phyloP scores from a whole-genome alignment of 345 rosid genomes.

The Aethionema arabicum region DNA sequence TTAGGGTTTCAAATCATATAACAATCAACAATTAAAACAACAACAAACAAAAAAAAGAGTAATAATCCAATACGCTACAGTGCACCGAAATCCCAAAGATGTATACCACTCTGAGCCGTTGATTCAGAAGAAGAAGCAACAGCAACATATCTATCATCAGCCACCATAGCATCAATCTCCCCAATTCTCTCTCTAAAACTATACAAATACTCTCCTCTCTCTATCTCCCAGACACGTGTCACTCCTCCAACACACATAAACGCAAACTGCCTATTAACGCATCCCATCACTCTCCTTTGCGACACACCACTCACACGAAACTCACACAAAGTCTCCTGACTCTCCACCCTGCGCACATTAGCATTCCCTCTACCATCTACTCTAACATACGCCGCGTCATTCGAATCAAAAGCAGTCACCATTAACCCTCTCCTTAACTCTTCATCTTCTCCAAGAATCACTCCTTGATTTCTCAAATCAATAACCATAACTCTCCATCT shows the following conservation, averaged over 20 bases:
- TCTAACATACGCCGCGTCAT: constrained; percentile 47
- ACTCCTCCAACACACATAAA: constrained; percentile 70
- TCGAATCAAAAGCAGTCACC: constrained; percentile 53
- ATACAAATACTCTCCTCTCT: constrained; percentile 45
- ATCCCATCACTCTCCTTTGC: constrained; percentile 49
- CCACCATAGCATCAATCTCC: constrained; percentile 56
- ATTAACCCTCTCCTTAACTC: constrained; percentile 43
- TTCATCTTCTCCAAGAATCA: constrained; percentile 37
- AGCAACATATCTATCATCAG: constrained; percentile 75
- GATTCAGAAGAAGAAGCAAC: constrained; percentile 51
- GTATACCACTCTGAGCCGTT: constrained; percentile 43
- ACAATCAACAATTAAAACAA: neutral
- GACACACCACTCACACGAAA: constrained; percentile 41
- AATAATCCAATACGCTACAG: constrained; percentile 34
- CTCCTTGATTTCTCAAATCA: constrained; percentile 58
- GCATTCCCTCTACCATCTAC: constrained; percentile 60
- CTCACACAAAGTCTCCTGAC: constrained; percentile 47
- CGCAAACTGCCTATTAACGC: constrained; percentile 65
- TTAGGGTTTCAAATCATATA: neutral
- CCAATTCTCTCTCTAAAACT: constrained; percentile 53
- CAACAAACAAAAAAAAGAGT: no score
- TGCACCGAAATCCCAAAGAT: constrained; percentile 90
- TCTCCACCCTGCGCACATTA: constrained; percentile 52
- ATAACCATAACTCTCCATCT: constrained; percentile 46
- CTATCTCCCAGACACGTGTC: constrained; percentile 60